Percentiles rank a stretch among this genome's conserved stretches.
phyloP scores from a whole-genome alignment of 495 filamentous ascomycete genomes.

The Tuber borchii region DNA sequence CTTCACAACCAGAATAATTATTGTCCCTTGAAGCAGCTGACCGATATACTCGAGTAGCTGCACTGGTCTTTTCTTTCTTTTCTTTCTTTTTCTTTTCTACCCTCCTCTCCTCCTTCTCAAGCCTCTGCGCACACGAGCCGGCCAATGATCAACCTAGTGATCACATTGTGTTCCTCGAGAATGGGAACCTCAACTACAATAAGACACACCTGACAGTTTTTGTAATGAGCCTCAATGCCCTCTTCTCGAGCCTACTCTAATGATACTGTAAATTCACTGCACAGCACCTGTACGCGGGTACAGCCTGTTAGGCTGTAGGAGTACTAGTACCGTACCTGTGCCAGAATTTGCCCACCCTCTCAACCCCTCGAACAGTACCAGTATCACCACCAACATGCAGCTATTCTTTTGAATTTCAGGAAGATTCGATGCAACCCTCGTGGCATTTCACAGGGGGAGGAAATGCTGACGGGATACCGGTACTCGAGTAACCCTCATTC shows the following conservation, averaged over 20 bases:
- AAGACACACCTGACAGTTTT: background rate
- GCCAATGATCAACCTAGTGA: background rate
- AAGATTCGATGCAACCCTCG: conserved; percentile 5
- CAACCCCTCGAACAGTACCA: background rate
- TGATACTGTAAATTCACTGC: background rate
- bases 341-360: background rate
- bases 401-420: background rate
- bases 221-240: background rate
- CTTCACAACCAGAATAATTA: background rate
- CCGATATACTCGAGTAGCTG: background rate
- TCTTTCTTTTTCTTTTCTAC: background rate
- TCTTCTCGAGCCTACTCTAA: background rate
- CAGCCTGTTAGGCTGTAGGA: background rate
- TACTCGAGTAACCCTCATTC: background rate
- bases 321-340: background rate
- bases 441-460: background rate
- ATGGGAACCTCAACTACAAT: background rate
- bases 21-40: background rate
- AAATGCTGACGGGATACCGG: background rate
- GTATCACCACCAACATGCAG: too few species aligned
- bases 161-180: background rate
- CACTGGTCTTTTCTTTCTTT: background rate
- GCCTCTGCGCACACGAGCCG: background rate
- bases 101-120: background rate
- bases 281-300: background rate